Base-by-base conservation (phyloP, 352 stramenopile species). In the Ophiocytium majus region DNA sequence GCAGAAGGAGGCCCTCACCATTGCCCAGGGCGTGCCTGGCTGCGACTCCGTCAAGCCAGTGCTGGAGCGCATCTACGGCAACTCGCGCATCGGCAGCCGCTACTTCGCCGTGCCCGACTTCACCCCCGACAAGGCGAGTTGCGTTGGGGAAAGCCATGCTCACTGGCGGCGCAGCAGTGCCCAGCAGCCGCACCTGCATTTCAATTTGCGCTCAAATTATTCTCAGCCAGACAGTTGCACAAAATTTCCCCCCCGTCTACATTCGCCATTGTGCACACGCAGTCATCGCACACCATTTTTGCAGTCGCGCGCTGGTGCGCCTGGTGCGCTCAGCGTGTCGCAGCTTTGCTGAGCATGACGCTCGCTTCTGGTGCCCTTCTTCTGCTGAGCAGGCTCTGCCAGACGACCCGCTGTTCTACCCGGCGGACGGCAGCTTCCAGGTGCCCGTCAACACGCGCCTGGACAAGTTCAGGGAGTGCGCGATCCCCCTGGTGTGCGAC, bases 31-130 rank as follows among this genome's bases (percentile, higher is more conserved):
- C 63, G 84, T 64, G 71, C 88, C 88, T 10, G 86, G 85, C 1
- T 83, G 84, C 14, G 76, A 80, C 1, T 85, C 84, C 0, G 85
- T 90, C 63, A 84, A 85, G 78, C 87, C 87, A 37, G 86, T 90
- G 0, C 63, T 91, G 28, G 88, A 90, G 81, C 82, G 88, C 50
- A 91, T 91, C 84, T 91, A 91, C 86, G 85, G 86, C 23, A 91
- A 91, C 81, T 84, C 84, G 0, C 79, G 83, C 33, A 91, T 91
- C 75, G 66, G 78, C n/a, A 88, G 81, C 82, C 88, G 88, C 37
- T 91, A 90, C 82, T 90, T 91, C 81, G 83, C 86, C n/a, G 71
- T 91, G 17, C 87, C 88, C 35, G 88, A 91, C 83, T 91, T 90
- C 80, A 91, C 88, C 0, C 88, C 88, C 10, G 80, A 80, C 35